Base-by-base conservation (phyloP, 148 eudicot species). In the Rhododendron mucronatum region DNA sequence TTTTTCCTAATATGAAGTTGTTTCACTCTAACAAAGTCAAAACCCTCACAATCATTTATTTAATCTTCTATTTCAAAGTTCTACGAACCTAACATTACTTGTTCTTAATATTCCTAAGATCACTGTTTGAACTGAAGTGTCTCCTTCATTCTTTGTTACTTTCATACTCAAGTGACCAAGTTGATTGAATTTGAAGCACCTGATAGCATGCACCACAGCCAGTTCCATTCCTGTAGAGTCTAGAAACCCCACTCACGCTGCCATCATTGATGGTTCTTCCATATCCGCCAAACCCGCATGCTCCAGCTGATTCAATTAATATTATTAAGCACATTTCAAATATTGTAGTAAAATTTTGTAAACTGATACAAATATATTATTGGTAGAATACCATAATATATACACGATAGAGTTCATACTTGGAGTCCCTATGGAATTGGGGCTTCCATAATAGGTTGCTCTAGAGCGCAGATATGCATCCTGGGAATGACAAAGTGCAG, bases 201-300 rank as follows among this genome's bases (percentile, higher is more conserved):
- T 93, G 93, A 85, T 95, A 95, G 85, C 98, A 95, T 30, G 96
- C 91, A 53, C 98, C 98, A 84, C 98, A 95, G 73, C 93, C 92
- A 85, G 89, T 86, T 9, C 98, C 96, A 81, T 90, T 82, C 89
- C 83, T 87, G 89, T 83, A 95, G 28, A 95, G 93, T 81, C 84
- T 90, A 15, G 94, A 90, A 39, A 89, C 98, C 50, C 93, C 92
- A 55, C 86, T 89, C 21, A 94, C 95, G 28, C 85, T 82, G 18
- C 96, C 98, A 81, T 88, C 88, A 51, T 93, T 88, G 14, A 94
- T 57, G 10, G 89, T 90, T 84, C 89, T 91, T 80, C 98, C 98
- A 84, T 92, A 95, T 8, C 89, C 93, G 9, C 92, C 89, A 85
- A 84, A 93, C 48, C 96, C 98, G 88, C 98, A 96, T 23, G 98